Conservation (phyloP, 1,284 basidiomycete species). For the Apiotrichum montevideense region DNA sequence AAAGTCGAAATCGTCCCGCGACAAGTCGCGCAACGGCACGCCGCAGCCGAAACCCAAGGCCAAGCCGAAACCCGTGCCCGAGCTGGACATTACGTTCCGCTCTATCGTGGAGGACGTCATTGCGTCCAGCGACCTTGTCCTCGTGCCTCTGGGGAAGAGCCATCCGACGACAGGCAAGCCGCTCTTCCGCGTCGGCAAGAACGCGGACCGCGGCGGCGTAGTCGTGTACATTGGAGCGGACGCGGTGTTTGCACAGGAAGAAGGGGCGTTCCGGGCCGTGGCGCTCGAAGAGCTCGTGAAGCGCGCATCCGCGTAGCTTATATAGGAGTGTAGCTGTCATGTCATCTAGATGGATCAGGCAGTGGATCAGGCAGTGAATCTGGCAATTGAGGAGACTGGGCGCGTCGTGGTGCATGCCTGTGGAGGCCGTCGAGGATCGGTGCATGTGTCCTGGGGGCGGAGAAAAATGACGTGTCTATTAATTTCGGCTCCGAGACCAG, state of each 20-base stretch:
- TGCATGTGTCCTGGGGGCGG: too few species aligned
- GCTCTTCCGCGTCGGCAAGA: constrained; percentile 71
- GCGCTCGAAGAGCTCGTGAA: constrained; percentile 38
- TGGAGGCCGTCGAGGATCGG: too few species aligned
- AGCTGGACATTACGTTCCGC: constrained; percentile 77
- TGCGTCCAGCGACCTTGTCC: constrained; percentile 73
- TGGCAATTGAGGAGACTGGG: too few species aligned
- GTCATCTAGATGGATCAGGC: too few species aligned
- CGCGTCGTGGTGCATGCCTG: too few species aligned
- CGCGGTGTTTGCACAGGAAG: constrained; percentile 44
- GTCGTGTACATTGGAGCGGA: constrained; percentile 56
- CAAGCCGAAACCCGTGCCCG: constrained; percentile 24
- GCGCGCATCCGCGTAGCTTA: constrained; percentile 1
- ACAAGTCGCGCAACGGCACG: constrained; percentile 8
- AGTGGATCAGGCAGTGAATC: too few species aligned
- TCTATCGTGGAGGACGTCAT: constrained; percentile 83
- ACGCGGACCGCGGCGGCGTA: constrained; percentile 71
- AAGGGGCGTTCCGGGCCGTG: constrained; percentile 38
- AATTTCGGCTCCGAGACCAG: too few species aligned
- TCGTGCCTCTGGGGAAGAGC: constrained; percentile 75
- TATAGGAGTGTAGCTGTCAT: too few species aligned
- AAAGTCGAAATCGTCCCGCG: not conserved
- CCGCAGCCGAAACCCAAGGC: constrained; percentile 5
- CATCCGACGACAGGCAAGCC: constrained; percentile 78
- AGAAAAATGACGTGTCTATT: too few species aligned